Base-by-base conservation (phyloP, 2,329 filamentous ascomycete genomes). In the Fusarium sp. region DNA sequence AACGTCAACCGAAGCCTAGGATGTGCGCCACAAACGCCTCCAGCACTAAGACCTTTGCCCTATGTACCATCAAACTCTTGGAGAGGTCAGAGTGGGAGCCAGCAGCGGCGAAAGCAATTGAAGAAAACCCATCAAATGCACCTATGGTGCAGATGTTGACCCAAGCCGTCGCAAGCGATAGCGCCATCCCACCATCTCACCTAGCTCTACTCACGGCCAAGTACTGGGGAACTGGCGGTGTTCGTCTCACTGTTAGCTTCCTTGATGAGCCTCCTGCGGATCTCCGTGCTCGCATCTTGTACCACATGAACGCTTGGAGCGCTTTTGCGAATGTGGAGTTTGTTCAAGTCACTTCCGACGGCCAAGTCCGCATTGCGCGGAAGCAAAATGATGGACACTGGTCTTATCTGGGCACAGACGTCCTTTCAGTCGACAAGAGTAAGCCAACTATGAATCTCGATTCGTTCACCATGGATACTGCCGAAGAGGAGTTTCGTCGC, bases 291-390 rank as follows among this genome's bases (percentile, higher is more conserved):
- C 48, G 48, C 7, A 51, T 51, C 8, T 5, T 51, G 24, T 28
- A 22, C n/a, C 48, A 51, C 34, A 51, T 51, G 34, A 51, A 51
- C 13, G 48, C 34, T 7, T 51, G 48, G 34, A 24, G 34, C 5
- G 28, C 5, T 2, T 51, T 28, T 4, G 34, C 48, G 13, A 51
- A 40, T 1, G 24, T 52, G 2, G 49, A 52, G n/a, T 52, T 52
- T 22, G 49, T 31, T 11, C 34, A 52, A 10, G 49, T 39, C 2
- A 8, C n/a, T 5, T 52, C 49, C 13, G 14, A 9, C 11, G 49
- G 49, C 1, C 49, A 52, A 6, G 24, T 52, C 10, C 49, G 49
- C 2, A 52, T 40, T 5, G 14, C 24, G 0, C 49, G 49, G 3
- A 52, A 31, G 13, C 11, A 2, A 6, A 2, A 6, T 3, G 49